phyloP scores from a whole-genome alignment of 768 basidiomycete genomes.

The Russula foetens region DNA sequence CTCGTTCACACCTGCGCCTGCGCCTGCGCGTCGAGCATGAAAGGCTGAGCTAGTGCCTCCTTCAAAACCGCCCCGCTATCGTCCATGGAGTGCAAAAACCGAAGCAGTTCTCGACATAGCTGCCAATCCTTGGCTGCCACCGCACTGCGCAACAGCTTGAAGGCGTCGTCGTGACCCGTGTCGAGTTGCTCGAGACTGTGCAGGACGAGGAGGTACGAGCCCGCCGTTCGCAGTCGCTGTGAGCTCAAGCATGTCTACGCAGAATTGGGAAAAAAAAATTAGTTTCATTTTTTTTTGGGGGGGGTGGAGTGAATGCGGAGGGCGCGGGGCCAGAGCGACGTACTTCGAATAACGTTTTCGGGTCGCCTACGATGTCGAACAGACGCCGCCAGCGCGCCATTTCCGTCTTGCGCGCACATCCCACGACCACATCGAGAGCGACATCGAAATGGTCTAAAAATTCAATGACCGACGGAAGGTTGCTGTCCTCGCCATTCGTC shows the following conservation, averaged over 20 bases:
- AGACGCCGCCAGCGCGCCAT: conserved; percentile 82
- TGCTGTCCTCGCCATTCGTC: conserved; percentile 11
- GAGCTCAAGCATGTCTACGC: conserved; percentile 63
- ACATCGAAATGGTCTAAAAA: conserved; percentile 94
- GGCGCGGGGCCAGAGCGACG: not conserved
- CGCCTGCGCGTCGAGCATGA: conserved; percentile 25
- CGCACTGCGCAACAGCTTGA: conserved; percentile 71
- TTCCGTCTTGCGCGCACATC: conserved; percentile 95
- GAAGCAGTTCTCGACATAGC: conserved; percentile 82
- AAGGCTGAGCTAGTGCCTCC: conserved; percentile 50
- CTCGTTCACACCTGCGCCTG: not conserved
- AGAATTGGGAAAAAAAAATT: not conserved
- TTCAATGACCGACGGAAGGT: conserved; percentile 66
- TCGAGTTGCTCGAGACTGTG: conserved; percentile 90
- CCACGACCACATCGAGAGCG: conserved; percentile 86
- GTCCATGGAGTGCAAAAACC: conserved; percentile 90
- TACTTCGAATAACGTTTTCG: conserved; percentile 88
- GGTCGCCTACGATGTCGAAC: conserved; percentile 87
- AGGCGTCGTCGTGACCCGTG: conserved; percentile 68
- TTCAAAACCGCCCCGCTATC: conserved; percentile 68
- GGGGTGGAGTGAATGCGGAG: not conserved
- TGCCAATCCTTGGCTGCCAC: conserved; percentile 78
- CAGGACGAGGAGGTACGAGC: conserved; percentile 87
- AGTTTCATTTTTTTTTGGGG: not conserved
- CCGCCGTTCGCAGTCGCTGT: conserved; percentile 76